These are phyloP conservation scores for Trichoderma citrinoviride DNA, from an alignment of 2,329 filamentous ascomycete species.

Conservation along the genomic window DNA sequence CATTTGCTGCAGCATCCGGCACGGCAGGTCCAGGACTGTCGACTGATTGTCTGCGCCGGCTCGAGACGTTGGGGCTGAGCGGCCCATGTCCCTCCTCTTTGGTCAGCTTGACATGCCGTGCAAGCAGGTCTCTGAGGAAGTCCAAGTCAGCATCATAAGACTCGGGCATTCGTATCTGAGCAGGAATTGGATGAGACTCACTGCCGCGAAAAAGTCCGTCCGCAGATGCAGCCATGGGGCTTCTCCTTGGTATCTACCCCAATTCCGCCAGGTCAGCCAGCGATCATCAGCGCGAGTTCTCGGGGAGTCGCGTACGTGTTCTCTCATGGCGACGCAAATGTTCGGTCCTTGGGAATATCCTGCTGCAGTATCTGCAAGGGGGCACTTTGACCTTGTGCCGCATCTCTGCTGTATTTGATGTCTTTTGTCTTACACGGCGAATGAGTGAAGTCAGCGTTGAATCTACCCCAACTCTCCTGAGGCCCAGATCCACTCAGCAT, in stretches of 20 bases:
- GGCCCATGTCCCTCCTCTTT: slow-evolving; percentile 14
- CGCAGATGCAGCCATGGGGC: slow-evolving; percentile 13
- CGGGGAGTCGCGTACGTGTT: not conserved
- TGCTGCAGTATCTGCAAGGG: slow-evolving; percentile 13
- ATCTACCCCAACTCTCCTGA: slow-evolving; percentile 5
- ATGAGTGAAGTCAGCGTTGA: not conserved
- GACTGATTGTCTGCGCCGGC: not conserved
- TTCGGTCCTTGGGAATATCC: slow-evolving; percentile 8
- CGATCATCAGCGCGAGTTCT: not conserved
- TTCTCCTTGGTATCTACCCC: slow-evolving; percentile 16
- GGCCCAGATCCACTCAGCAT: not conserved
- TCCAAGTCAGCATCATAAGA: too few relatives aligned
- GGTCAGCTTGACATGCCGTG: slow-evolving; percentile 9
- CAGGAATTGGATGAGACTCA: not conserved
- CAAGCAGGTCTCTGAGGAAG: not conserved
- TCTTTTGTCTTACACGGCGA: not conserved
- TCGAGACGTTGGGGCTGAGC: not conserved
- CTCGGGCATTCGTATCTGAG: not conserved
- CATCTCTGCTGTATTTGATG: slow-evolving; percentile 11
- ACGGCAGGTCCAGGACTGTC: not conserved
- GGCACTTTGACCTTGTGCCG: slow-evolving; percentile 16
- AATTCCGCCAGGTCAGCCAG: not conserved
- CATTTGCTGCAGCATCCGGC: not conserved
- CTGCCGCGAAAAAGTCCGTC: slow-evolving; percentile 15
- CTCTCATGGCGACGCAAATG: slow-evolving; percentile 15